Evolutionary conservation across 345 rosid species (phyloP), one percentile per base, ranked within the genome.

Genomic region (Salix koriyanagi): DNA sequence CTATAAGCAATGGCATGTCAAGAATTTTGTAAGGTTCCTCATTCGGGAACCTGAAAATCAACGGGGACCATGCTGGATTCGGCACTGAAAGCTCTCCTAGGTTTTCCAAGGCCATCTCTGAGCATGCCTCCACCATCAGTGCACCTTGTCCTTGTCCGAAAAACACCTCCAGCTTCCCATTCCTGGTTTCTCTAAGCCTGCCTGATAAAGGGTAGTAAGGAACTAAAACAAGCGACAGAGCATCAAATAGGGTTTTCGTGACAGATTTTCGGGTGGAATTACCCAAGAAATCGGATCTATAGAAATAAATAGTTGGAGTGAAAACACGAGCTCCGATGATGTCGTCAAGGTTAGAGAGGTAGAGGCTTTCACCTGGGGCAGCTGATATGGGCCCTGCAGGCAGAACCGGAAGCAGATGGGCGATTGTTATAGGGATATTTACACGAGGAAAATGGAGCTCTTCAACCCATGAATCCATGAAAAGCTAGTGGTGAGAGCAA

Each of bases 341-440:
- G 75, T 94, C 94, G 64, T 94, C 97, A 25, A 94, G 93, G 81
- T 94, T 94, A 25, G 97, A 94, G 79, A 92, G 94, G 84, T 92
- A 94, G 65, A 92, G 96, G 58, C 62, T 82, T 73, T 85, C 89
- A 23, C 88, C 77, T 36, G 79, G 79, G 30, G 71, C 67, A 16
- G 83, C 86, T 15, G 95, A 89, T 61, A 85, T 84, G 19, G 95
- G 90, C 7, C 78, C 86, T 2, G 96, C 86, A 0, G 96, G 99
- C 70, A 75, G 32, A 30, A 94, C 91, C 0, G 79, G 71, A 69
- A 85, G 37, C 44, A 73, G 72, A 71, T 64, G 54, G 54, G 72
- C 78, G 34, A 87, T 81, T 19, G 80, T 86, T 12, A 90, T 60
- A 19, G 91, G 91, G 58, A 95, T 83, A 69, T 81, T 71, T 23